Conservation (phyloP, 768 basidiomycete genomes). For the Suillus americanus region DNA sequence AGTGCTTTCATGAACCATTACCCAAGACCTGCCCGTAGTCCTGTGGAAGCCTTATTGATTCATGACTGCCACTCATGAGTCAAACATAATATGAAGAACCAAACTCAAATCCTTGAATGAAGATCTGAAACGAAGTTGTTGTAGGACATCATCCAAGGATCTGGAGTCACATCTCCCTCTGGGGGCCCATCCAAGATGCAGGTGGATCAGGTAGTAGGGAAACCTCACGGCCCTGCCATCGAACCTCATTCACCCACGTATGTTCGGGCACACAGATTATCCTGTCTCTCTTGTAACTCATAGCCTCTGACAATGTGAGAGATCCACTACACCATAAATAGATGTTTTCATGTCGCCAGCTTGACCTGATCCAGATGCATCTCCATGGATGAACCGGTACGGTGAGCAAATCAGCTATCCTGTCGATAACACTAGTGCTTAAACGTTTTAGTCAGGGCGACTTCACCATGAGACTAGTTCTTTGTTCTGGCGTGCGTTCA, state of each 20-base stretch:
- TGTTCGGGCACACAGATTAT: background rate
- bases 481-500: background rate
- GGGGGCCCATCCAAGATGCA: background rate
- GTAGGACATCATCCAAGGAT: background rate
- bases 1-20: background rate
- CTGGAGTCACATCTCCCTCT: background rate
- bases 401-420: background rate
- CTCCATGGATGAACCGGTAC: background rate
- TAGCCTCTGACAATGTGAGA: background rate
- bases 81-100: background rate
- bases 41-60: background rate
- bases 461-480: background rate
- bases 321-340: background rate
- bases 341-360: background rate
- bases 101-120: background rate
- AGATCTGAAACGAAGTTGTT: background rate
- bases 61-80: background rate
- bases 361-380: background rate
- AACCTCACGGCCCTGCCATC: background rate
- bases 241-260: background rate
- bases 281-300: background rate
- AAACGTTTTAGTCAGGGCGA: background rate
- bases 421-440: background rate
- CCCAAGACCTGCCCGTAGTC: background rate
- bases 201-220: background rate